These are phyloP conservation scores for Fusarium xyrophilum DNA, from an alignment of 2,329 filamentous ascomycete genomes.

Conservation along the genomic window DNA sequence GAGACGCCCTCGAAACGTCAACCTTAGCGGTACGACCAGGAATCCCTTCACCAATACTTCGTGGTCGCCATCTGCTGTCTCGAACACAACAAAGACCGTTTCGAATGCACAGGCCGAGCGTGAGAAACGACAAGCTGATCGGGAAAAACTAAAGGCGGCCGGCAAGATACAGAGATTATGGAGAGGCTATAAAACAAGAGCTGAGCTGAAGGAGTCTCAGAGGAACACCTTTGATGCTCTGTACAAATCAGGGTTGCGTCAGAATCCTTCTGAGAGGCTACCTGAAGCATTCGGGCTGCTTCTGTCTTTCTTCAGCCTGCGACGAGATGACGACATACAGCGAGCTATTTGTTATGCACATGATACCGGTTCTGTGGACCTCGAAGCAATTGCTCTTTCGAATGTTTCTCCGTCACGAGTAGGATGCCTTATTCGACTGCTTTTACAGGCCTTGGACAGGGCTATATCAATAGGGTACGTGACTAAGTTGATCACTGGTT, in stretches of 20 bases:
- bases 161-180: constrained; percentile 79
- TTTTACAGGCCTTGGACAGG: constrained; percentile 47
- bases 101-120: constrained; percentile 89
- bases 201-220: constrained; percentile 61
- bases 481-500: neutral
- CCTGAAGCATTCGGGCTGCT: constrained; percentile 56
- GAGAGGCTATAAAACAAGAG: constrained; percentile 76
- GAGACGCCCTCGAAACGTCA: constrained; percentile 87
- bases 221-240: constrained; percentile 68
- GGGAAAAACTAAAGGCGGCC: constrained; percentile 76
- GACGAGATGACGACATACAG: constrained; percentile 54
- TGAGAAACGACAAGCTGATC: constrained; percentile 78
- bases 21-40: constrained; percentile 82
- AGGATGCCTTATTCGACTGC: constrained; percentile 46
- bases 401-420: constrained; percentile 44
- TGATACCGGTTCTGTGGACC: constrained; percentile 51
- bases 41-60: constrained; percentile 78
- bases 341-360: constrained; percentile 55
- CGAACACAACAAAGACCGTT: constrained; percentile 77
- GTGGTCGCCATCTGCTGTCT: constrained; percentile 62
- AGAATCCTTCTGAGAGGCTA: constrained; percentile 47
- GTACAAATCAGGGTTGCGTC: constrained; percentile 52
- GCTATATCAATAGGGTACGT: constrained; percentile 39
- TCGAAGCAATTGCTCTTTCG: constrained; percentile 46
- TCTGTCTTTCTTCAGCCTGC: constrained; percentile 57